Conservation (phyloP, 2,329 filamentous ascomycete species). For the Alternaria brassicicola region DNA sequence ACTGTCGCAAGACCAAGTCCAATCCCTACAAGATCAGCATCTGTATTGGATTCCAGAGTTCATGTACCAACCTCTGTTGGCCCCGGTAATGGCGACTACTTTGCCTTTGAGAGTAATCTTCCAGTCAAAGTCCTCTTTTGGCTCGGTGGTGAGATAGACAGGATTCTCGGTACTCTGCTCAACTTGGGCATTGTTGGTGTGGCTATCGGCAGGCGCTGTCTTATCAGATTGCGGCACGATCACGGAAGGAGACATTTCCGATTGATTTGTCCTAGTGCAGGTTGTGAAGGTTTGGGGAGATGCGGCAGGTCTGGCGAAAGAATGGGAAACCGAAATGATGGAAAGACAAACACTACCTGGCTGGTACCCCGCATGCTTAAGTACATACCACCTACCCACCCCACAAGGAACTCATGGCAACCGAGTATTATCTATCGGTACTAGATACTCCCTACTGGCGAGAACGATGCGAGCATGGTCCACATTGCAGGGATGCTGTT, state of each 20-base stretch:
- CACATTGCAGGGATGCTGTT: constrained; percentile 4
- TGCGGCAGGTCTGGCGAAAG: constrained; percentile 20
- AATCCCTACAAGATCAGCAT: constrained; percentile 9
- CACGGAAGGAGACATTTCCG: constrained; percentile 40
- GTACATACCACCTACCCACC: constrained; percentile 19
- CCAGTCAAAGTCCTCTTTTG: constrained; percentile 54
- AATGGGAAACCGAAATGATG: constrained; percentile 1
- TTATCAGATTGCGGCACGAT: constrained; percentile 25
- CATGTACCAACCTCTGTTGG: constrained; percentile 23
- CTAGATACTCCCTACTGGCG: neutral
- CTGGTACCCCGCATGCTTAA: constrained; percentile 27
- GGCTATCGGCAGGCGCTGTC: constrained; percentile 22
- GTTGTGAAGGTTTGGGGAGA: constrained; percentile 13
- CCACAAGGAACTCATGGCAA: constrained; percentile 20
- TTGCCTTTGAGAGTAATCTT: constrained; percentile 54
- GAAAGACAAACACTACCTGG: constrained; percentile 5
- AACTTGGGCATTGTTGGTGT: constrained; percentile 22
- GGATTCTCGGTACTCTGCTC: constrained; percentile 37
- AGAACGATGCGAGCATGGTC: constrained; percentile 2
- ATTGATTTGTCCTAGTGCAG: neutral
- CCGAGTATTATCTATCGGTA: neutral
- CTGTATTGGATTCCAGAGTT: constrained; percentile 38
- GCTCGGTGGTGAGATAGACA: constrained; percentile 51
- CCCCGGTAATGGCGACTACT: constrained; percentile 42
- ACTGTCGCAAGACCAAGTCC: constrained; percentile 56